Percentiles rank a stretch among this genome's conserved stretches.
phyloP scores from a whole-genome alignment of 1,139 yeast genomes.

The Geotrichum histeridarum region DNA sequence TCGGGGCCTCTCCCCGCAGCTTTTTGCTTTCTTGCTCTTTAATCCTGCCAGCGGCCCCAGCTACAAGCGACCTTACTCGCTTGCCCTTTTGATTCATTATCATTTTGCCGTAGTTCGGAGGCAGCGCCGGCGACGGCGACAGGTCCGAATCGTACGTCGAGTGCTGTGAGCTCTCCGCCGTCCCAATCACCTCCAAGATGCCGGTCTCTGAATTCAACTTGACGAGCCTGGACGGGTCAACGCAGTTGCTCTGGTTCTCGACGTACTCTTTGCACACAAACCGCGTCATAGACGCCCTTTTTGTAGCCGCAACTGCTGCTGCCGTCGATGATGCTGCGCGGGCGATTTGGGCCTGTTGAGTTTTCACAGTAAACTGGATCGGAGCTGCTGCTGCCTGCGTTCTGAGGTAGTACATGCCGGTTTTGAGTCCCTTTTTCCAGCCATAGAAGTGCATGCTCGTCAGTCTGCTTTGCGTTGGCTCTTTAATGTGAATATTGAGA shows the following conservation, averaged over 20 bases:
- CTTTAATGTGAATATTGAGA: conserved; percentile 63
- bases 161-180: not conserved
- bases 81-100: not conserved
- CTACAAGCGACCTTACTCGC: not conserved
- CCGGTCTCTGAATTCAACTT: not conserved
- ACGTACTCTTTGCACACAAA: conserved; percentile 5
- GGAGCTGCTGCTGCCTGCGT: conserved; percentile 91
- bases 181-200: not conserved
- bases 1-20: not conserved
- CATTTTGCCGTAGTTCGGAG: not conserved
- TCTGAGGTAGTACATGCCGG: conserved; percentile 86
- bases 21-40: not conserved
- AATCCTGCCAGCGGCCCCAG: not conserved
- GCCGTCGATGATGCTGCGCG: not conserved
- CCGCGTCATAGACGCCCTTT: not conserved
- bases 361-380: conserved; percentile 72
- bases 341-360: conserved; percentile 34
- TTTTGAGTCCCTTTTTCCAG: conserved; percentile 83
- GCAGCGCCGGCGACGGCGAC: not conserved
- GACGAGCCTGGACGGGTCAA: not conserved
- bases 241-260: not conserved
- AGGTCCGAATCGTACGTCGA: not conserved
- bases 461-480: conserved; percentile 87
- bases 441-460: conserved; percentile 96
- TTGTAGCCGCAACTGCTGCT: not conserved